A percentile compares a stretch with the other conserved stretches of the same genome.
Conservation (phyloP, 371 early-diverging fungal species). For the Phascolomyces articulosus region DNA sequence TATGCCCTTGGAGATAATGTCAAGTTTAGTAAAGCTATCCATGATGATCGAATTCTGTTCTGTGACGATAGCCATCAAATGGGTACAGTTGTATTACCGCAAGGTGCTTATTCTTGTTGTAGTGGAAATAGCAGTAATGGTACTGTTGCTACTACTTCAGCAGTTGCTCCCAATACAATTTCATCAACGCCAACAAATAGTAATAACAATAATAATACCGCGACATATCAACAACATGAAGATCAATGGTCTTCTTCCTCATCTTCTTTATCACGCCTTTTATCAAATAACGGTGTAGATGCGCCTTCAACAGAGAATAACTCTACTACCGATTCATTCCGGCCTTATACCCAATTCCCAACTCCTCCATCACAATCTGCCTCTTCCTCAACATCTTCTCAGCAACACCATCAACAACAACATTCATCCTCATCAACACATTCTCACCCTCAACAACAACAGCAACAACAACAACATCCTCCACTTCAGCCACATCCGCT, state of each 20-base stretch:
- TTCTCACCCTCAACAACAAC: background rate
- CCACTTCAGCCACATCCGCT: background rate
- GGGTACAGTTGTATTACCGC: slow-evolving; percentile 3
- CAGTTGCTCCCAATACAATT: background rate
- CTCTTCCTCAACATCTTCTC: background rate
- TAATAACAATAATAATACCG: too few relatives aligned
- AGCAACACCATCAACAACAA: slow-evolving; percentile 2
- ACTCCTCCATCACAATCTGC: slow-evolving; percentile 6
- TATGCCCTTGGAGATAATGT: slow-evolving; percentile 48
- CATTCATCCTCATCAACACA: background rate
- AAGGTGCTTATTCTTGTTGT: slow-evolving; percentile 18
- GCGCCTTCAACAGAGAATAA: background rate
- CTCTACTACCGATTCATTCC: background rate
- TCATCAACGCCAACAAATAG: background rate
- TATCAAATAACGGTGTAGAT: slow-evolving; percentile 1
- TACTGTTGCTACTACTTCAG: slow-evolving; percentile 1
- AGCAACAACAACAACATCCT: background rate
- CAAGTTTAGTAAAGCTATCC: slow-evolving; percentile 38
- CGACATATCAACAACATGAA: background rate
- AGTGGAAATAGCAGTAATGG: background rate
- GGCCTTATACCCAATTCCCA: background rate
- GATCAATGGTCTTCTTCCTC: slow-evolving; percentile 2
- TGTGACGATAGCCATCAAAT: slow-evolving; percentile 17
- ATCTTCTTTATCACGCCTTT: slow-evolving; percentile 4
- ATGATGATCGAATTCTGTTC: slow-evolving; percentile 38